A percentile compares a stretch with the other conserved stretches of the same genome.
phyloP scores from a whole-genome alignment of 345 rosid species.

The Citrus glauca region DNA sequence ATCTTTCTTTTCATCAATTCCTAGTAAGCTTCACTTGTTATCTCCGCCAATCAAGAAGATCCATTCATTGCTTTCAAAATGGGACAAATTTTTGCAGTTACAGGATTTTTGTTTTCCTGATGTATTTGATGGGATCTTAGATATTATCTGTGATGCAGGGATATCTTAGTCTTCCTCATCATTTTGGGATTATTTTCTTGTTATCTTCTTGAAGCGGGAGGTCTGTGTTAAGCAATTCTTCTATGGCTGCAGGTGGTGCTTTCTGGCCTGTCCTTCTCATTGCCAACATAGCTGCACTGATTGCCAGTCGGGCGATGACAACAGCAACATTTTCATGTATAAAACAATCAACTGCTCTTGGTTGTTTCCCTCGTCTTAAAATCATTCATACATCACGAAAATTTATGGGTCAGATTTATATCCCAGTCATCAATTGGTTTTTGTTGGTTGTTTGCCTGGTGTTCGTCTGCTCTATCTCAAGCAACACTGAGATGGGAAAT shows the following conservation, averaged over 20 bases:
- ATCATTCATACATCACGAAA: slow-evolving; percentile 96
- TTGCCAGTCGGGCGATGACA: slow-evolving; percentile 98
- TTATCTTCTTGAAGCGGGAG: background rate
- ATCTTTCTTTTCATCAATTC: slow-evolving; percentile 85
- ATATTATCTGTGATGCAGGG: background rate
- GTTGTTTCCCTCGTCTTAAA: slow-evolving; percentile 98
- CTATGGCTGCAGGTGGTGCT: slow-evolving; percentile 51
- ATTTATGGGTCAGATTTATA: slow-evolving; percentile 98
- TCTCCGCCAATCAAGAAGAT: background rate
- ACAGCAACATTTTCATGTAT: slow-evolving; percentile 99
- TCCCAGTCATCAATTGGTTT: slow-evolving; percentile 99
- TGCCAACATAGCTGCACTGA: slow-evolving; percentile 91
- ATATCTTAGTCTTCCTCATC: background rate
- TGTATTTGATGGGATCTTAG: background rate
- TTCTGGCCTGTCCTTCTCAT: slow-evolving; percentile 87
- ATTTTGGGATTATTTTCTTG: background rate
- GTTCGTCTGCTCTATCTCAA: slow-evolving; percentile 74
- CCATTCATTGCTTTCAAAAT: background rate
- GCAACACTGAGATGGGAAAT: slow-evolving; percentile 90
- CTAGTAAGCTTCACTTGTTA: slow-evolving; percentile 54
- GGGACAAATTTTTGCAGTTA: background rate
- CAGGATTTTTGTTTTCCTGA: background rate
- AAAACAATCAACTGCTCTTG: slow-evolving; percentile 94
- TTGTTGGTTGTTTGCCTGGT: slow-evolving; percentile 79
- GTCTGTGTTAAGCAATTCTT: slow-evolving; percentile 11